phyloP scores from a whole-genome alignment of 768 basidiomycete genomes.

The Omphalotus guepiniiformis region DNA sequence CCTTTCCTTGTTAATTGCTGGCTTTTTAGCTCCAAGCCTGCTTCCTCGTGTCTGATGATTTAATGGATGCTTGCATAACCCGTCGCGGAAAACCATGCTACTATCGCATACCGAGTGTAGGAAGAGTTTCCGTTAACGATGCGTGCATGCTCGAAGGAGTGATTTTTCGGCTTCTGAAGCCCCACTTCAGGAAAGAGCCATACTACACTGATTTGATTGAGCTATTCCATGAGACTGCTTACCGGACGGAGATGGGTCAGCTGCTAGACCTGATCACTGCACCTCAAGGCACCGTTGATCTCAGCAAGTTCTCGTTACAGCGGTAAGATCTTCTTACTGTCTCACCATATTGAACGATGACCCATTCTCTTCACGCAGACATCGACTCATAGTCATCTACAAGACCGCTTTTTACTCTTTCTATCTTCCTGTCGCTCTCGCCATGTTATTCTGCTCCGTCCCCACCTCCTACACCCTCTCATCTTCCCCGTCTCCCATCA shows the following conservation, averaged over 20 bases:
- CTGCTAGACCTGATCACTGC: constrained; percentile 95
- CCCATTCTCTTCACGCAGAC: constrained; percentile 41
- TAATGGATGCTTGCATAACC: constrained; percentile 96
- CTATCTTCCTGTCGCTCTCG: constrained; percentile 96
- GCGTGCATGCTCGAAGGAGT: constrained; percentile 93
- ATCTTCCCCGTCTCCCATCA: neutral
- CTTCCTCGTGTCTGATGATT: constrained; percentile 96
- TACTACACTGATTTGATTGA: constrained; percentile 92
- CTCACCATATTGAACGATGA: neutral
- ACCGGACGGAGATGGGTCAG: constrained; percentile 95
- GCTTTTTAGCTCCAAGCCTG: constrained; percentile 82
- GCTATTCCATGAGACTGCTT: constrained; percentile 84
- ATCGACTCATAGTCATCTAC: constrained; percentile 90
- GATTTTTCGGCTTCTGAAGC: constrained; percentile 88
- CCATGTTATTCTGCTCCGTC: constrained; percentile 73
- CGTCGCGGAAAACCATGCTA: constrained; percentile 94
- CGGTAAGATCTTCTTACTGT: constrained; percentile 43
- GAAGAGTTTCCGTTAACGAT: constrained; percentile 92
- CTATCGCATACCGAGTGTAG: constrained; percentile 65
- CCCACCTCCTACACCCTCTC: constrained; percentile 38
- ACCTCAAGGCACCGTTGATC: constrained; percentile 86
- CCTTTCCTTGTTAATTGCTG: neutral
- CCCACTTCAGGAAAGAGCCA: constrained; percentile 71
- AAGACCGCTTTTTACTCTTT: constrained; percentile 98
- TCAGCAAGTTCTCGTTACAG: constrained; percentile 81